These are phyloP conservation scores for Lachnellula subtilissima DNA, from an alignment of 2,329 filamentous ascomycete species.

Conservation along the genomic window DNA sequence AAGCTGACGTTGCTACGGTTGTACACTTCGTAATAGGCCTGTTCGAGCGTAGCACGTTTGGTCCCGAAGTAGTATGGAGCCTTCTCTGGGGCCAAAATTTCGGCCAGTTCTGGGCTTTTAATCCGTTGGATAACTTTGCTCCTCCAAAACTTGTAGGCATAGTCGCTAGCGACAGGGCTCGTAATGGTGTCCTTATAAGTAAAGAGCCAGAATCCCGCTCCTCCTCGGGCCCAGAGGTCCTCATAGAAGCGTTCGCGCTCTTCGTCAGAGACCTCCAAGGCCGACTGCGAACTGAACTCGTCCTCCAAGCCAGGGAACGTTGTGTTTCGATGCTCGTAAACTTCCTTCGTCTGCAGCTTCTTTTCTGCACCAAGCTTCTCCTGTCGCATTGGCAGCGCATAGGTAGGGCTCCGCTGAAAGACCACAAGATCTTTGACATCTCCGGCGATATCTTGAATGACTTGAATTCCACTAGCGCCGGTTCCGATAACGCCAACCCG, in stretches of 20 bases:
- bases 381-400: slow-evolving; percentile 54
- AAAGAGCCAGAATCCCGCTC: slow-evolving; percentile 42
- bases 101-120: slow-evolving; percentile 38
- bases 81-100: slow-evolving; percentile 42
- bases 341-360: slow-evolving; percentile 26
- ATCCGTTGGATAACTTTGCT: slow-evolving; percentile 41
- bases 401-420: slow-evolving; percentile 55
- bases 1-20: slow-evolving; percentile 43
- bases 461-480: slow-evolving; percentile 25
- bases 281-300: slow-evolving; percentile 41
- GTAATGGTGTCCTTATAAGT: slow-evolving; percentile 40
- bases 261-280: slow-evolving; percentile 38
- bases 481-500: slow-evolving; percentile 50
- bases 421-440: slow-evolving; percentile 39
- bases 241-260: slow-evolving; percentile 42
- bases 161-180: slow-evolving; percentile 32
- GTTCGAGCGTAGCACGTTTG: slow-evolving; percentile 43
- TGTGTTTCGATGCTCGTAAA: neutral
- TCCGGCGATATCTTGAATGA: slow-evolving; percentile 29
- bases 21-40: slow-evolving; percentile 46
- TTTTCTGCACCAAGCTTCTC: slow-evolving; percentile 33
- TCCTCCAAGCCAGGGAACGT: slow-evolving; percentile 47
- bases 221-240: slow-evolving; percentile 41
- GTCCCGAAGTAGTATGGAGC: slow-evolving; percentile 41
- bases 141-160: slow-evolving; percentile 46